Evolutionary conservation across 441 rosid species (phyloP), one percentile per base, ranked within the genome.

Genomic region (Gossypium davidsonii): DNA sequence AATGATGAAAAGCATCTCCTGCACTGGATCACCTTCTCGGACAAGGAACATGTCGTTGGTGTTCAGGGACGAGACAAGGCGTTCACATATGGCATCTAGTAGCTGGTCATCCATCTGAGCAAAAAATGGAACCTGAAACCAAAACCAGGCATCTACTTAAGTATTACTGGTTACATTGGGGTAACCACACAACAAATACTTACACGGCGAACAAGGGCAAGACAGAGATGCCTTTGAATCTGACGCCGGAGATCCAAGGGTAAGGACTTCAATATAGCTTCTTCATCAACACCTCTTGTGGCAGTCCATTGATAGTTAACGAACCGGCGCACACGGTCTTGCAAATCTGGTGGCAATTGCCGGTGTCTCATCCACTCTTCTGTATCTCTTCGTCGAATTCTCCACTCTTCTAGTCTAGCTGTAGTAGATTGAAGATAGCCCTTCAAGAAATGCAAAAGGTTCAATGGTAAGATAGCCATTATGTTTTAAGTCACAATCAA

Each of bases 281-380:
- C 97, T 84, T 91, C 98, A 10, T 89, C 90, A 4, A 88, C 97
- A 31, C 95, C 98, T 77, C 92, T 84, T 3, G 92, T 91, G 18
- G 93, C 90, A 52, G 88, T 73, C 97, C 95, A 93, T 82, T 90
- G 88, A 80, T 87, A 88, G 55, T 93, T 97, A 67, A 91, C 95
- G 46, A 91, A 93, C 11, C 86, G 87, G 69, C 97, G 90, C 15
- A 91, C 93, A n/a, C 95, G 90, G 46, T 87, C 93, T 76, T 88
- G 93, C 75, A 91, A 74, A 59, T 90, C 90, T 2, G 74, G 79
- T 26, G 98, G 98, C 75, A 93, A 80, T 48, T 87, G 97, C 2
- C 98, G 88, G 72, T 91, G 98, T 77, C 92, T 87, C 95, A 93
- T 93, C 98, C 98, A 93, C 80, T 93, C 97, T 79, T 93, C 98